Base-by-base conservation (phyloP, 2,329 filamentous ascomycete species). In the Venturia carpophila region DNA sequence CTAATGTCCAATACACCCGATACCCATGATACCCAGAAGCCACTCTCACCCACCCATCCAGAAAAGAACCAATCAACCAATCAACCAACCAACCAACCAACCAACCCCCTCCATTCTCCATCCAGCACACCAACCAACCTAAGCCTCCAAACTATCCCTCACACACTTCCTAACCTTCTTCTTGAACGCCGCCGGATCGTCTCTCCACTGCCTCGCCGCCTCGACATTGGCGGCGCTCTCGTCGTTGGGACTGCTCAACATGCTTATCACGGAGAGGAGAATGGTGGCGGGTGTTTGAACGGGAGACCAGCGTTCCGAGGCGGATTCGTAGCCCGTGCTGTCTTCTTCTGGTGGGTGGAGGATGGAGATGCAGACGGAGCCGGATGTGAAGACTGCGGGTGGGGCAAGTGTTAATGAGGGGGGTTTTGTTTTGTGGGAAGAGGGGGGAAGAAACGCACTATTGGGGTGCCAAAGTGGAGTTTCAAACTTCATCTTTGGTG, bases 211-310 rank as follows among this genome's bases (percentile, higher is more conserved):
- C 67, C 89, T 84, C 13, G 93, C 94, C 3, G 94, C 94, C 79
- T 97, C 93, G 37, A 97, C 86, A 74, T 99, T 97, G 62, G 94
- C 94, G 0, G 94, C 91, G 71, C 89, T 93, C 81, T 97, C 94
- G 73, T 96, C 91, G 75, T 99, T 99, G 61, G 94, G 94, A 72
- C 89, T 89, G 68, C 90, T 87, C 69, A 99, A 86, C 80, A 99
- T 87, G 75, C 90, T 94, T 74, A 99, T 95, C 42, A 96, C 92
- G 71, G 87, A 92, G 41, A 99, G 78, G 60, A 99, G 79, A 68
- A 99, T 97, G 27, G 92, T 96, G 81, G 97, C 93, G 64, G 93
- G 92, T 15, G 89, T 92, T 77, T 97, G 94, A 1, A 97, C 93
- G 37, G 94, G 94, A 66, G 85, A 90, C 94, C 94, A 99, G 67